Base-by-base conservation (phyloP, 441 rosid genomes). In the Capsella rubella region DNA sequence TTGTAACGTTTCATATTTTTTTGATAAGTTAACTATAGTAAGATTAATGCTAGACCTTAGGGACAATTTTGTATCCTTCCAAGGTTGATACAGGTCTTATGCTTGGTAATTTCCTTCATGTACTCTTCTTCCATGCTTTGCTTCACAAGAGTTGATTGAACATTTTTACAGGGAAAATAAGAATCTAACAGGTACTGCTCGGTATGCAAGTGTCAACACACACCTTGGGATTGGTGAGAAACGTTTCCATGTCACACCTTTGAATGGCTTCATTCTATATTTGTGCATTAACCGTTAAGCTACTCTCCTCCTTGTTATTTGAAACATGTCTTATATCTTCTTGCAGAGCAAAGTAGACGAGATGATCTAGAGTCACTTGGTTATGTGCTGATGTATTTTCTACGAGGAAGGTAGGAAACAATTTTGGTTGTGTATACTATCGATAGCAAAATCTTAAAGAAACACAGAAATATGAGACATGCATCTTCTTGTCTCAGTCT, bases 331-430 rank as follows among this genome's bases (percentile, higher is more conserved):
- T 35, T 71, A 12, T 46, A 69, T 47, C n/a, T 69, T 8, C 57
- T 45, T 69, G 79, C 81, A 83, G 85, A 85, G 67, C 87, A 85
- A 83, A 83, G 89, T 74, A 80, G 89, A 63, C 61, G 89, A 71
- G 87, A 83, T 74, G 87, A 83, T 72, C 81, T 85, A 21, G 89
- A 85, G 79, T 85, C 85, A 0, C 85, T 85, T 67, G 84, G 89
- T 63, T 85, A 83, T 69, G 84, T 85, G 78, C 79, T 85, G n/a
- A 83, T 85, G 82, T 83, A 85, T 73, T 81, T 81, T 68, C 65
- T 85, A n/a, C 76, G 86, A 78, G 89, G 89, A 78, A 85, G 89
- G 89, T 85, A 73, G 28, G 63, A 29, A 52, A 43, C 62, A 39
- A 65, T 58, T 49, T 25, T 27, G 39, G 28, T 6, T 50, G 32